Percentiles rank a stretch among this genome's conserved stretches.
Conservation (phyloP, 2,329 filamentous ascomycete species). For the Fusarium lyarnte region DNA sequence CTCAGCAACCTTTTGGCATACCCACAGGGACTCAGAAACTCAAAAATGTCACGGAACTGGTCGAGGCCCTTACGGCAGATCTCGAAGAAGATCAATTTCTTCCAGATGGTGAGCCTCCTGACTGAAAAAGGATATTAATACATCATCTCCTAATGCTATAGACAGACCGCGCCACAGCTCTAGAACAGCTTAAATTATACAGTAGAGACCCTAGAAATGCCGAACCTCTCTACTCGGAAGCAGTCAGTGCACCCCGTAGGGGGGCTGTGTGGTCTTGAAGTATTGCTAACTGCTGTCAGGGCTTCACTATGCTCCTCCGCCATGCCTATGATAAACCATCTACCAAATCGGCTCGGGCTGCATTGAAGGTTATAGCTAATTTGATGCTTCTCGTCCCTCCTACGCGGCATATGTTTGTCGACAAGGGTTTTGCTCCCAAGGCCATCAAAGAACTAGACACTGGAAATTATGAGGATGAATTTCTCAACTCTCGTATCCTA, state of each 20-base stretch:
- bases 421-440: constrained; percentile 65
- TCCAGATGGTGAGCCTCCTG: constrained; percentile 60
- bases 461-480: constrained; percentile 84
- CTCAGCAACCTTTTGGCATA: constrained; percentile 38
- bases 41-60: constrained; percentile 71
- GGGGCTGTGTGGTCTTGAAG: background rate
- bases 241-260: constrained; percentile 58
- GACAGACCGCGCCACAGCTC: constrained; percentile 68
- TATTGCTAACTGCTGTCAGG: constrained; percentile 59
- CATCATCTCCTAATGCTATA: constrained; percentile 19
- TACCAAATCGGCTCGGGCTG: constrained; percentile 74
- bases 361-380: constrained; percentile 83
- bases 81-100: constrained; percentile 67
- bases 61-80: constrained; percentile 71
- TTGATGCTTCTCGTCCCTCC: constrained; percentile 65
- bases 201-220: constrained; percentile 76
- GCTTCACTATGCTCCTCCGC: constrained; percentile 75
- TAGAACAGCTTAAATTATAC: constrained; percentile 74
- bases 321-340: constrained; percentile 78
- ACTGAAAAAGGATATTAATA: background rate
- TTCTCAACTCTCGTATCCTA: constrained; percentile 66
- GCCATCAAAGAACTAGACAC: constrained; percentile 77
- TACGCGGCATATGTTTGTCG: constrained; percentile 56
- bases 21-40: constrained; percentile 64
- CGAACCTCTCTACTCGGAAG: constrained; percentile 83